These are phyloP conservation scores for Dysphania ambrosioides DNA, from an alignment of 148 eudicot genomes.

Conservation along the genomic window DNA sequence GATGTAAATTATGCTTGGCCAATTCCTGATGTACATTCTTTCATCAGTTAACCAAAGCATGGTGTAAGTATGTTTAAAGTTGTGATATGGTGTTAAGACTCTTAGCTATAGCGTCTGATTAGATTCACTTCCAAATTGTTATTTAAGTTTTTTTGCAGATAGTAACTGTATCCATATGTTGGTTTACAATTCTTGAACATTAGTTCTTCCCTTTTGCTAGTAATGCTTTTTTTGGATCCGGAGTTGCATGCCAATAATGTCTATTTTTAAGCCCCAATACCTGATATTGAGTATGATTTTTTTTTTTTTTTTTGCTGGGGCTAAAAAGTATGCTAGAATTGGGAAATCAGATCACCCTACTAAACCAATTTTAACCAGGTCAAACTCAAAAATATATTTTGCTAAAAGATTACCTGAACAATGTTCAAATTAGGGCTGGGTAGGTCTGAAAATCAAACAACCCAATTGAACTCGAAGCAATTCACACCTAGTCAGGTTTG, in stretches of 20 bases:
- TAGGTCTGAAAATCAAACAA: too few relatives aligned
- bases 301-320: too few relatives aligned
- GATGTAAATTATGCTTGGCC: too few relatives aligned
- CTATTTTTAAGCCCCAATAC: not conserved
- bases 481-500: not conserved
- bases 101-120: too few relatives aligned
- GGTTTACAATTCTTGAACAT: not conserved
- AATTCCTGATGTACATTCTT: too few relatives aligned
- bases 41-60: too few relatives aligned
- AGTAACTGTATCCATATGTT: not conserved
- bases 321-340: not conserved
- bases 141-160: not conserved
- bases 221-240: not conserved
- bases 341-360: not conserved
- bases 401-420: too few relatives aligned
- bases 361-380: too few relatives aligned
- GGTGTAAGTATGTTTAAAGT: too few relatives aligned
- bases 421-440: not conserved
- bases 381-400: too few relatives aligned
- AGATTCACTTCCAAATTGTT: not conserved
- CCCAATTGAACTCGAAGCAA: not conserved
- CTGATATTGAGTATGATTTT: not conserved
- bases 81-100: too few relatives aligned
- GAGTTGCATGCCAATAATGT: not conserved
- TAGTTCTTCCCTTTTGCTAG: not conserved